Conservation (phyloP, 441 rosid genomes). For the Populus hybrid region DNA sequence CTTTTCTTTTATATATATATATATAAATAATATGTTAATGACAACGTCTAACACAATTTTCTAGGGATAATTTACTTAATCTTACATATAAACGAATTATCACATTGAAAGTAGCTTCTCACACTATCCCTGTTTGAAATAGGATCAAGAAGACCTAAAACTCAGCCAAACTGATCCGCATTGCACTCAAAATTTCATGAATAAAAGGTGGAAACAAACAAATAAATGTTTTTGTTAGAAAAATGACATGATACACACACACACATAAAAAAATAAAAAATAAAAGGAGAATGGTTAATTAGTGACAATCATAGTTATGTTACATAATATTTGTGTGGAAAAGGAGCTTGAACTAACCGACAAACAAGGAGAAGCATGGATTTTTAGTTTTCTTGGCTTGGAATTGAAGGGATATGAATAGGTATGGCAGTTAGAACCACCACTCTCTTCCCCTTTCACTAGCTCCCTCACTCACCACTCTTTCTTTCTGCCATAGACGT, state of each 20-base stretch:
- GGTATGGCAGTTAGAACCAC: slow-evolving; percentile 48
- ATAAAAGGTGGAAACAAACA: not conserved
- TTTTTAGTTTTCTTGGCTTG: slow-evolving; percentile 51
- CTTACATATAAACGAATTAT: not conserved
- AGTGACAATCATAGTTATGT: not conserved
- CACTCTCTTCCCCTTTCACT: slow-evolving; percentile 1
- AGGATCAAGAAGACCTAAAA: not conserved
- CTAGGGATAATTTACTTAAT: too few species aligned
- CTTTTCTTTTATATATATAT: too few species aligned
- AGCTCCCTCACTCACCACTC: slow-evolving; percentile 15
- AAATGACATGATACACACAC: too few species aligned
- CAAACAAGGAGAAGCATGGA: slow-evolving; percentile 48
- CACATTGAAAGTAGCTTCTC: not conserved
- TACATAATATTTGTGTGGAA: slow-evolving; percentile 33
- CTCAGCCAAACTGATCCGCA: not conserved
- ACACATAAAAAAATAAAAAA: too few species aligned
- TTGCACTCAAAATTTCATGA: not conserved
- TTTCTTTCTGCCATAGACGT: not conserved
- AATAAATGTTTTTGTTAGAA: not conserved
- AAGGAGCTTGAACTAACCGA: slow-evolving; percentile 50
- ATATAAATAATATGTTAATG: too few species aligned
- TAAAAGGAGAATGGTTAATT: not conserved
- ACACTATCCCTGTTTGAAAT: not conserved
- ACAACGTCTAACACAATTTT: too few species aligned
- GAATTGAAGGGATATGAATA: slow-evolving; percentile 60